Conservation (phyloP, 2,329 filamentous ascomycete species). For the Knoxdaviesia proteae region DNA sequence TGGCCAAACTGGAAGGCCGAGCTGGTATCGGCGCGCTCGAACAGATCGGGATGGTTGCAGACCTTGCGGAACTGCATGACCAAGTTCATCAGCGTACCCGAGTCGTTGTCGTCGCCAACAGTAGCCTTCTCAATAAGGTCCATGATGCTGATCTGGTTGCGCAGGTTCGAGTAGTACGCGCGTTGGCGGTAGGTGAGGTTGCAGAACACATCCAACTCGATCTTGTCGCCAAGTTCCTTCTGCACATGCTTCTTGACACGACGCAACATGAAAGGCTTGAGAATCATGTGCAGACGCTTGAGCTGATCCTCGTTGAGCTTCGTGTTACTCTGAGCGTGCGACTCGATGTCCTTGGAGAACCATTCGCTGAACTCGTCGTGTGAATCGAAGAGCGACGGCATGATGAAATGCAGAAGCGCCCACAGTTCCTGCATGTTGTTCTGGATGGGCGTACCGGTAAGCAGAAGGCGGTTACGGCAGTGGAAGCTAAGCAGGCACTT, state of each 20-base stretch:
- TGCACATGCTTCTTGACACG: conserved; percentile 99
- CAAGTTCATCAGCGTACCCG: conserved; percentile 91
- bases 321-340: conserved; percentile 96
- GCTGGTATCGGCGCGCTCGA: conserved; percentile 79
- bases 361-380: conserved; percentile 86
- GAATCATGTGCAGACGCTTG: conserved; percentile 90
- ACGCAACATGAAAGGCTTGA: conserved; percentile 98
- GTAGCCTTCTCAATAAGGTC: conserved; percentile 96
- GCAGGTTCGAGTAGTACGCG: conserved; percentile 75
- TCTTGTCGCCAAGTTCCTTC: conserved; percentile 97
- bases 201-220: conserved; percentile 89
- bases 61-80: conserved; percentile 99
- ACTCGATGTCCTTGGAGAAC: conserved; percentile 94
- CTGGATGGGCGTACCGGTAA: conserved; percentile 94
- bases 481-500: conserved; percentile 87
- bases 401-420: conserved; percentile 96
- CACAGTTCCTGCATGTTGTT: conserved; percentile 99
- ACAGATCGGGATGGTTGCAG: conserved; percentile 94
- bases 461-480: conserved; percentile 77
- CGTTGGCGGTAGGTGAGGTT: conserved; percentile 91
- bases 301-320: conserved; percentile 98
- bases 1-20: conserved; percentile 69
- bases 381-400: conserved; percentile 95
- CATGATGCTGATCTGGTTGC: conserved; percentile 97
- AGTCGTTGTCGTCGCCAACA: conserved; percentile 82